These are phyloP conservation scores for Xylaria venustula DNA, from an alignment of 495 filamentous ascomycete species.

Conservation along the genomic window DNA sequence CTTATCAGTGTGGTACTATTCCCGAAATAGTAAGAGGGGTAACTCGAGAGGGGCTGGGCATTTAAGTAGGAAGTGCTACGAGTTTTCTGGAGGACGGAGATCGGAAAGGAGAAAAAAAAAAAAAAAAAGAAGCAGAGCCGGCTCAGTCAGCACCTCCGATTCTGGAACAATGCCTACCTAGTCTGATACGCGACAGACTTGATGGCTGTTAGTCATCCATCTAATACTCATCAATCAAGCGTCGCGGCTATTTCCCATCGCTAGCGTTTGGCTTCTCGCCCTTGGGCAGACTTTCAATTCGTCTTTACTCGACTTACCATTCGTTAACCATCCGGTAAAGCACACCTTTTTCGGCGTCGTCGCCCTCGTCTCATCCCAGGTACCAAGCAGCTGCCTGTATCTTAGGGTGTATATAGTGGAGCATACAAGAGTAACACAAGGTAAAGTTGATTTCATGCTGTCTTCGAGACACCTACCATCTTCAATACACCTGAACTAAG, in stretches of 20 bases:
- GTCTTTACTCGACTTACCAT: neutral
- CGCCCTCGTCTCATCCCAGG: neutral
- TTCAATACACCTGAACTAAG: neutral
- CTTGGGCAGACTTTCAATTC: neutral
- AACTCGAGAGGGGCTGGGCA: conserved; percentile 15
- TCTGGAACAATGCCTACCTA: neutral
- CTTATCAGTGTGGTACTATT: neutral
- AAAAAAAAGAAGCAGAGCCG: neutral
- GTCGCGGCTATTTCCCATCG: neutral
- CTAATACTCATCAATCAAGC: neutral
- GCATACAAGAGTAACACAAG: conserved; percentile 7
- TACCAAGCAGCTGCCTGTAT: neutral
- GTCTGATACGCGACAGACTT: neutral
- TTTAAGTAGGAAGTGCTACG: neutral
- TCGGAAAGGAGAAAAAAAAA: neutral
- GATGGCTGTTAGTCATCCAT: neutral
- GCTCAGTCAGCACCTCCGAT: conserved; percentile 1
- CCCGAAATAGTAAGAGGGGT: conserved; percentile 27
- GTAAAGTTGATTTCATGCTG: neutral
- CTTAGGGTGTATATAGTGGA: neutral
- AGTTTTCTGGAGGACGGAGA: neutral
- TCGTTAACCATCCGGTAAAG: neutral
- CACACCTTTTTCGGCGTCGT: neutral
- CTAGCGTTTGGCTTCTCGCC: neutral
- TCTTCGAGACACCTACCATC: neutral